These are phyloP conservation scores for Lyophyllum shimeji DNA, from an alignment of 768 basidiomycete species.

Conservation along the genomic window DNA sequence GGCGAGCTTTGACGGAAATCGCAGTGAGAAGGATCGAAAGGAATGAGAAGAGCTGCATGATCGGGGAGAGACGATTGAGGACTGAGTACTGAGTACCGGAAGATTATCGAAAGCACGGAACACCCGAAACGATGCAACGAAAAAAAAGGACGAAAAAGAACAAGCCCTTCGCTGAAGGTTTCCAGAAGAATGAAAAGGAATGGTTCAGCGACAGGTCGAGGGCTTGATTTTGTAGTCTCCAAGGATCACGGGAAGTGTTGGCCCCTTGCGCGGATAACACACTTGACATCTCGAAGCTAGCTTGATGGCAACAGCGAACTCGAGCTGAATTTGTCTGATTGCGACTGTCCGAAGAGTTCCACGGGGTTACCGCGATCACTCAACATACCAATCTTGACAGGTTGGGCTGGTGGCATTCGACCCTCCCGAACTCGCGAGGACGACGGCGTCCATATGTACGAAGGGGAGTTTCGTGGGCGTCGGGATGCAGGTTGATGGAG, in stretches of 20 bases:
- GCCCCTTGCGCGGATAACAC: no score
- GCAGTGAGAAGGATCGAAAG: constrained; percentile 7
- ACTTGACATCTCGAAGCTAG: no score
- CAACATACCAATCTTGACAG: background rate
- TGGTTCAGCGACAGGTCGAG: background rate
- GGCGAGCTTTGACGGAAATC: constrained; percentile 8
- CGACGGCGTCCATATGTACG: no score
- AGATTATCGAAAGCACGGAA: background rate
- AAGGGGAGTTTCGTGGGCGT: no score
- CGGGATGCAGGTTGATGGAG: background rate
- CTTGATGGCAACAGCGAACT: background rate
- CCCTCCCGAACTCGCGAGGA: no score
- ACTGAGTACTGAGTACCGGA: no score
- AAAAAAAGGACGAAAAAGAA: background rate
- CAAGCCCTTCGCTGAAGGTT: constrained; percentile 5
- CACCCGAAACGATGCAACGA: background rate
- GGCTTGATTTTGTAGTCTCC: background rate
- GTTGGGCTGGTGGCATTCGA: no score
- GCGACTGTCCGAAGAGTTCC: background rate
- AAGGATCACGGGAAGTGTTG: no score
- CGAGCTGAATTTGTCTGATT: background rate
- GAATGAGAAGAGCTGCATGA: constrained; percentile 5
- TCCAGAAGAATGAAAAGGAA: constrained; percentile 4
- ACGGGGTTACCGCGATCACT: no score
- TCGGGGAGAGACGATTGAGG: background rate